phyloP scores from a whole-genome alignment of 2,329 filamentous ascomycete species.

The Fusarium nanum region DNA sequence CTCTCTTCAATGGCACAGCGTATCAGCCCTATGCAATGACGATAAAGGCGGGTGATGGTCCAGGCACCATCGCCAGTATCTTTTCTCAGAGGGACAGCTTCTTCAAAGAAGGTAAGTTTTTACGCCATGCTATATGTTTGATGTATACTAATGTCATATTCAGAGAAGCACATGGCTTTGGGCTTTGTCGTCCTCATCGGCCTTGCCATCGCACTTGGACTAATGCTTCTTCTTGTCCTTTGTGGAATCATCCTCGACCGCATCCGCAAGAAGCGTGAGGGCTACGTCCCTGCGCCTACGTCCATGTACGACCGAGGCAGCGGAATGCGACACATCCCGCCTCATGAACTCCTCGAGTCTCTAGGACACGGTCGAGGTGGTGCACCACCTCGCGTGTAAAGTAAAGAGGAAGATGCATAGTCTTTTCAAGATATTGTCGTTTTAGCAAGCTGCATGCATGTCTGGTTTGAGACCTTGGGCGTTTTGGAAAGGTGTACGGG shows the following conservation, averaged over 20 bases:
- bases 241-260: conserved; percentile 81
- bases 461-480: conserved; percentile 48
- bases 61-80: conserved; percentile 81
- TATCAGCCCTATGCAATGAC: conserved; percentile 86
- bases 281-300: conserved; percentile 82
- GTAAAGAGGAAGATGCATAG: conserved; percentile 3
- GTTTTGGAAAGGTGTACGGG: conserved; percentile 52
- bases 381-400: conserved; percentile 65
- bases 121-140: neutral
- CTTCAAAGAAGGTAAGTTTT: conserved; percentile 73
- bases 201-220: conserved; percentile 79
- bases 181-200: conserved; percentile 85
- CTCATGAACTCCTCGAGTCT: conserved; percentile 68
- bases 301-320: conserved; percentile 70
- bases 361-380: conserved; percentile 61
- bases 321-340: conserved; percentile 70
- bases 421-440: conserved; percentile 35
- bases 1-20: conserved; percentile 84
- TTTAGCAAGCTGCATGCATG: conserved; percentile 49
- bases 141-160: conserved; percentile 25
- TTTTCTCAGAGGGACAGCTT: conserved; percentile 86
- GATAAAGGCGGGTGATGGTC: conserved; percentile 70
- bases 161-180: conserved; percentile 70
- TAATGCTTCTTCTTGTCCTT: conserved; percentile 82
- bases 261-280: conserved; percentile 79